A percentile compares a stretch with the other conserved stretches of the same genome.
These are phyloP conservation scores for Coniochaeta ligniaria DNA, from an alignment of 2,329 filamentous ascomycete species.

Conservation along the genomic window DNA sequence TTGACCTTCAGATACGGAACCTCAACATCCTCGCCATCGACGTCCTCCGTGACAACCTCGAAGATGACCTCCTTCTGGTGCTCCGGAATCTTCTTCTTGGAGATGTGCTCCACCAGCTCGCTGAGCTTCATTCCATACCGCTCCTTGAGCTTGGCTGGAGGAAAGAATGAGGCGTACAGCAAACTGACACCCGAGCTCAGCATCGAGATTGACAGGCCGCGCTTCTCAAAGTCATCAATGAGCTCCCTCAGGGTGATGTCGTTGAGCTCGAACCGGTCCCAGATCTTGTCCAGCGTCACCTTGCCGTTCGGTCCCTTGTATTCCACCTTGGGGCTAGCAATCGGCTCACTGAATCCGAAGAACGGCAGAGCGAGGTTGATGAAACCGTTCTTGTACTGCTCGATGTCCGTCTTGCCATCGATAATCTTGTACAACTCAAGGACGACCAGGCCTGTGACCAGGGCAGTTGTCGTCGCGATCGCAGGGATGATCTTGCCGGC, in stretches of 20 bases:
- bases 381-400: constrained; percentile 99
- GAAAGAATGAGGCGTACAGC: constrained; percentile 90
- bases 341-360: constrained; percentile 97
- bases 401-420: constrained; percentile 91
- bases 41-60: constrained; percentile 88
- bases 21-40: constrained; percentile 87
- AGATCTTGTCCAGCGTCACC: constrained; percentile 88
- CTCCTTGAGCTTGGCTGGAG: constrained; percentile 70
- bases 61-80: constrained; percentile 97
- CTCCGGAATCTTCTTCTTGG: constrained; percentile 82
- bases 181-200: constrained; percentile 95
- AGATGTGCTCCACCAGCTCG: constrained; percentile 78
- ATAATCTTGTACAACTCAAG: constrained; percentile 95
- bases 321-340: constrained; percentile 85
- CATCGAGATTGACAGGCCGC: constrained; percentile 82
- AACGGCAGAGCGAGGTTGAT: constrained; percentile 94
- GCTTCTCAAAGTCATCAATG: constrained; percentile 70
- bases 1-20: constrained; percentile 94
- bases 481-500: constrained; percentile 99
- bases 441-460: constrained; percentile 89
- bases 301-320: constrained; percentile 75
- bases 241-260: constrained; percentile 83
- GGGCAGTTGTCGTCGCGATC: constrained; percentile 92
- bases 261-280: constrained; percentile 91
- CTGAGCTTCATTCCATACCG: constrained; percentile 78